These are phyloP conservation scores for Phyllosticta citriasiana DNA, from an alignment of 2,329 filamentous ascomycete genomes.

Conservation along the genomic window DNA sequence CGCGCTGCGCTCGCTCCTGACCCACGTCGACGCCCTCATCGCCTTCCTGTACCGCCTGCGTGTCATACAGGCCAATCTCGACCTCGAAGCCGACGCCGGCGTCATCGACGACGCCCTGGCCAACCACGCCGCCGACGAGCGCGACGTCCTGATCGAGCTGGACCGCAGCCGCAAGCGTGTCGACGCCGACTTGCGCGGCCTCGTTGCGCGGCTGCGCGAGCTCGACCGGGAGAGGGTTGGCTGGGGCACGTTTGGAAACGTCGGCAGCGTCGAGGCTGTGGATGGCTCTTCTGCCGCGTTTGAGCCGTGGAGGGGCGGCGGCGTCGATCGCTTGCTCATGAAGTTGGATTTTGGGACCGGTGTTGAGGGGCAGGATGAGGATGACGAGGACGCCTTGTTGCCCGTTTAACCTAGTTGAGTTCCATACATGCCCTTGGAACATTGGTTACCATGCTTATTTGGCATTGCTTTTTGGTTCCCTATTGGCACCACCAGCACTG, in stretches of 20 bases:
- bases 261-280: slow-evolving; percentile 14
- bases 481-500: too few relatives aligned
- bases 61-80: slow-evolving; percentile 63
- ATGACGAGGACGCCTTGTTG: background rate
- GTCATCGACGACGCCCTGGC: slow-evolving; percentile 48
- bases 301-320: slow-evolving; percentile 53
- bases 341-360: slow-evolving; percentile 59
- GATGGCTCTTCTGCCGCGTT: slow-evolving; percentile 11
- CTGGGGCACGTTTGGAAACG: slow-evolving; percentile 14
- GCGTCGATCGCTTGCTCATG: slow-evolving; percentile 79
- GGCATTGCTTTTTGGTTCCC: too few relatives aligned
- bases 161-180: slow-evolving; percentile 54
- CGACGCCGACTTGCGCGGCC: slow-evolving; percentile 54
- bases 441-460: background rate
- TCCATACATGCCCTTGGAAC: background rate
- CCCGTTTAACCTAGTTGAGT: background rate
- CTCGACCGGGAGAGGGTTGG: slow-evolving; percentile 47
- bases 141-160: slow-evolving; percentile 55
- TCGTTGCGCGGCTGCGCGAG: slow-evolving; percentile 46
- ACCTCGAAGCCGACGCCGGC: slow-evolving; percentile 73
- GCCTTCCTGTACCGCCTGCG: slow-evolving; percentile 68
- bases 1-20: slow-evolving; percentile 55
- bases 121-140: slow-evolving; percentile 57
- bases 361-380: slow-evolving; percentile 1
- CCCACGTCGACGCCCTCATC: slow-evolving; percentile 71